Percentiles rank a stretch among this genome's conserved stretches.
Evolutionary conservation across 139 green algal genomes (phyloP).

Genomic region (Trebouxia sp.): DNA sequence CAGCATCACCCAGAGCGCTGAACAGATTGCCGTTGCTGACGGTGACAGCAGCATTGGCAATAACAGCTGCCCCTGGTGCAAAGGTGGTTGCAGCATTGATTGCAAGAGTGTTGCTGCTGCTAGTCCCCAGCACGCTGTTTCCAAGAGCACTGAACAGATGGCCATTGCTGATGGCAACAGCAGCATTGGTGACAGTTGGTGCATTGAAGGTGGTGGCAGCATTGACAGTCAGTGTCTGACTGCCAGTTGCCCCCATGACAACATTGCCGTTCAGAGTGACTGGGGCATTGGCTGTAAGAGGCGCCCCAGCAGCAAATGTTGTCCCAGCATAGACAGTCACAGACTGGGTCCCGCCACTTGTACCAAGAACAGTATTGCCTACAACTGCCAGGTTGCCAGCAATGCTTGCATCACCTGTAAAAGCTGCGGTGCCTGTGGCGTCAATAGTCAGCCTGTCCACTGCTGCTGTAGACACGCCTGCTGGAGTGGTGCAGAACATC

Average conservation of each 20-base stretch:
- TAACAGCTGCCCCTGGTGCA: neutral
- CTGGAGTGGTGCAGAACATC: neutral
- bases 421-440: neutral
- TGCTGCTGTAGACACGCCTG: neutral
- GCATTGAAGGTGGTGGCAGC: neutral
- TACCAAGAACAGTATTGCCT: neutral
- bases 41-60: constrained; percentile 2
- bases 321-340: neutral
- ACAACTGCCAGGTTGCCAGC: neutral
- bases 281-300: too few species aligned
- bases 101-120: neutral
- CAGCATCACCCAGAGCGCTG: neutral
- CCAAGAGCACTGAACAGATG: neutral
- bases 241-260: neutral
- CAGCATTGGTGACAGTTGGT: neutral
- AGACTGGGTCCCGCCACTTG: neutral
- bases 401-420: too few species aligned
- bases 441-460: neutral
- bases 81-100: constrained; percentile 9
- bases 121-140: neutral
- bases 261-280: neutral
- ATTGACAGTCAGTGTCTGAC: neutral
- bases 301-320: neutral
- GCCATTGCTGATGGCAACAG: neutral
- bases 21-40: neutral